Evolutionary conservation across 371 early-diverging fungal genomes (phyloP).

Genomic region (Rhizopus arrhizus): DNA sequence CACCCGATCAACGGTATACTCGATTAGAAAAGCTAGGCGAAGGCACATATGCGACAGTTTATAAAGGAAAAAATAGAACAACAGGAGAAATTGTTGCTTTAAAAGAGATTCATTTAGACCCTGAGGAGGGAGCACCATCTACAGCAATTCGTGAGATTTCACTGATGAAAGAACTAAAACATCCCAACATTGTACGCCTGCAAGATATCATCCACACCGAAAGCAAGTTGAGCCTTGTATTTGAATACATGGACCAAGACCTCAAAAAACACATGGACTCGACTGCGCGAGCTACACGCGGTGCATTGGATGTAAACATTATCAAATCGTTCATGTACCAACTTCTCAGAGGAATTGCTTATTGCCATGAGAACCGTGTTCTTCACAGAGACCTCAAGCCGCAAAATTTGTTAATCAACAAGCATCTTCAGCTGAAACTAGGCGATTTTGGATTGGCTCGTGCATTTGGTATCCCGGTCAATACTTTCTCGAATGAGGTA

Average conservation of each 20-base stretch:
- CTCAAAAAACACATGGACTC: constrained; percentile 94
- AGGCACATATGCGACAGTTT: constrained; percentile 99
- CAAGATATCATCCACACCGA: constrained; percentile 98
- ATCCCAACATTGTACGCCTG: constrained; percentile 88
- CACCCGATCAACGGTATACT: constrained; percentile 63
- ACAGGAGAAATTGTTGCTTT: constrained; percentile 95
- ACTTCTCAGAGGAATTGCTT: constrained; percentile 87
- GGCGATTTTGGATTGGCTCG: constrained; percentile 97
- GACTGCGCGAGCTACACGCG: constrained; percentile 32
- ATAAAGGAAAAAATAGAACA: constrained; percentile 89
- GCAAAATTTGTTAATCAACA: constrained; percentile 92
- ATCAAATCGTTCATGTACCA: constrained; percentile 88
- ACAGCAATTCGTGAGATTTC: constrained; percentile 97
- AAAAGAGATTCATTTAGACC: constrained; percentile 93
- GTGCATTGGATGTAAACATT: constrained; percentile 68
- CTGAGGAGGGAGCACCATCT: constrained; percentile 94
- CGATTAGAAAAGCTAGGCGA: constrained; percentile 95
- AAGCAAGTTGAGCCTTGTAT: constrained; percentile 95
- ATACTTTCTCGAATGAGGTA: constrained; percentile 97
- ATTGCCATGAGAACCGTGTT: constrained; percentile 94
- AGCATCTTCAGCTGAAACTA: constrained; percentile 83
- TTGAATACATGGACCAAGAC: constrained; percentile 98
- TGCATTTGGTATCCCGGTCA: constrained; percentile 95
- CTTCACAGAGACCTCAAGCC: constrained; percentile 98
- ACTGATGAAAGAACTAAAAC: constrained; percentile 92